Evolutionary conservation across 2,329 filamentous ascomycete species (phyloP).

Genomic region (Paecilomyces formosus): DNA sequence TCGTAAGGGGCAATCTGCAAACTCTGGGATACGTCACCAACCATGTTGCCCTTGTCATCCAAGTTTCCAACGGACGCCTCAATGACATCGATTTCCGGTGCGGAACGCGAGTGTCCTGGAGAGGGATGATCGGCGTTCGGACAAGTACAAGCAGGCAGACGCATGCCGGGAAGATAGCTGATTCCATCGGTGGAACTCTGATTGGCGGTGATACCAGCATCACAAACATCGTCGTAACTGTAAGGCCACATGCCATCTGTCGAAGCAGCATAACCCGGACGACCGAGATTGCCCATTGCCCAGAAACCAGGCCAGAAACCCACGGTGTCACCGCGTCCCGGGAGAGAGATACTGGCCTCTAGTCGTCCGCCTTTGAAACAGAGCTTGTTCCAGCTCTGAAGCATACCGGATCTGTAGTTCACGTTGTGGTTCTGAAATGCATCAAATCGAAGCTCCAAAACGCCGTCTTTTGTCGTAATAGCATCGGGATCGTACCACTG

Average conservation of each 20-base stretch:
- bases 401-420: slow-evolving; percentile 64
- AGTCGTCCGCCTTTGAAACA: slow-evolving; percentile 65
- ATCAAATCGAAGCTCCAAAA: slow-evolving; percentile 58
- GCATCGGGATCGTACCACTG: slow-evolving; percentile 66
- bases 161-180: slow-evolving; percentile 62
- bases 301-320: slow-evolving; percentile 72
- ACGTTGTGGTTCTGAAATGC: slow-evolving; percentile 57
- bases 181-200: slow-evolving; percentile 62
- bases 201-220: slow-evolving; percentile 64
- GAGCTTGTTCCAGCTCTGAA: slow-evolving; percentile 67
- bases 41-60: slow-evolving; percentile 39
- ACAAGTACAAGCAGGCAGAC: slow-evolving; percentile 62
- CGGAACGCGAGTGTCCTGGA: slow-evolving; percentile 56
- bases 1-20: slow-evolving; percentile 64
- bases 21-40: slow-evolving; percentile 59
- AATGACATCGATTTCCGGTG: slow-evolving; percentile 65
- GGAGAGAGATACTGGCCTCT: slow-evolving; percentile 63
- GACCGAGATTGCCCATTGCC: slow-evolving; percentile 66
- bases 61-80: slow-evolving; percentile 57
- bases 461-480: slow-evolving; percentile 54
- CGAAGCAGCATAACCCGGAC: slow-evolving; percentile 61
- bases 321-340: slow-evolving; percentile 57
- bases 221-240: slow-evolving; percentile 61
- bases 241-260: slow-evolving; percentile 70
- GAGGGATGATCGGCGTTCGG: slow-evolving; percentile 56